A percentile compares a stretch with the other conserved stretches of the same genome.
Conservation (phyloP, 306 rosid genomes). For the Sicyos edulis region DNA sequence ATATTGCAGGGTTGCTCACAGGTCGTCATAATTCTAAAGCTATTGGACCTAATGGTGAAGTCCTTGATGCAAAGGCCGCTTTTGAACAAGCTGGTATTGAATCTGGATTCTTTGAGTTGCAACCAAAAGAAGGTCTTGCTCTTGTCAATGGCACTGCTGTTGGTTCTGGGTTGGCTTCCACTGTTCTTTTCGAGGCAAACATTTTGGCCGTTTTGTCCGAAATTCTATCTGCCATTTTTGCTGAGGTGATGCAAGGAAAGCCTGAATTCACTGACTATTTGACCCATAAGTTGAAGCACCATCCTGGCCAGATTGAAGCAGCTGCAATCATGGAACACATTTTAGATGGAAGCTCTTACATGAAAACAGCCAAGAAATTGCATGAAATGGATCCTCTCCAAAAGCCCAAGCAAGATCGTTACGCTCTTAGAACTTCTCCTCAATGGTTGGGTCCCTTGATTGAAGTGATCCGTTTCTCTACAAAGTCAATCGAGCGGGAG, state of each 20-base stretch:
- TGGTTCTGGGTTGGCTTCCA: slow-evolving; percentile 79
- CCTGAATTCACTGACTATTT: too few species aligned
- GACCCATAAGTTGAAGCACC: not conserved
- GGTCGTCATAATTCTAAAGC: slow-evolving; percentile 76
- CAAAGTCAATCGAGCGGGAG: not conserved
- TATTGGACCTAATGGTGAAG: slow-evolving; percentile 38
- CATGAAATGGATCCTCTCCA: not conserved
- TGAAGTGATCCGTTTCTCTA: not conserved
- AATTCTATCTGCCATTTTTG: slow-evolving; percentile 40
- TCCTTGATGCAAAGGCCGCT: slow-evolving; percentile 44
- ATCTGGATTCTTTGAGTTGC: slow-evolving; percentile 64
- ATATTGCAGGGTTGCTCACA: slow-evolving; percentile 66
- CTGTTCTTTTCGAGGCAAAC: slow-evolving; percentile 5
- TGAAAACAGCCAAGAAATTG: not conserved
- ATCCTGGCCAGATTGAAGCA: not conserved
- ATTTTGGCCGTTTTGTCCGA: not conserved
- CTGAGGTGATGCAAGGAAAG: slow-evolving; percentile 36
- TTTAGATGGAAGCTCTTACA: not conserved
- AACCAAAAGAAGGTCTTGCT: slow-evolving; percentile 19
- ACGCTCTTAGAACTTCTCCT: not conserved
- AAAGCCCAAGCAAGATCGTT: not conserved
- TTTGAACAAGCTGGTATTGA: slow-evolving; percentile 44
- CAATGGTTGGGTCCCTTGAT: not conserved
- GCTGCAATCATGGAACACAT: not conserved
- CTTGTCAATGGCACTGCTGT: slow-evolving; percentile 88